These are phyloP conservation scores for Apiospora aurea DNA, from an alignment of 2,329 filamentous ascomycete genomes.

Conservation along the genomic window DNA sequence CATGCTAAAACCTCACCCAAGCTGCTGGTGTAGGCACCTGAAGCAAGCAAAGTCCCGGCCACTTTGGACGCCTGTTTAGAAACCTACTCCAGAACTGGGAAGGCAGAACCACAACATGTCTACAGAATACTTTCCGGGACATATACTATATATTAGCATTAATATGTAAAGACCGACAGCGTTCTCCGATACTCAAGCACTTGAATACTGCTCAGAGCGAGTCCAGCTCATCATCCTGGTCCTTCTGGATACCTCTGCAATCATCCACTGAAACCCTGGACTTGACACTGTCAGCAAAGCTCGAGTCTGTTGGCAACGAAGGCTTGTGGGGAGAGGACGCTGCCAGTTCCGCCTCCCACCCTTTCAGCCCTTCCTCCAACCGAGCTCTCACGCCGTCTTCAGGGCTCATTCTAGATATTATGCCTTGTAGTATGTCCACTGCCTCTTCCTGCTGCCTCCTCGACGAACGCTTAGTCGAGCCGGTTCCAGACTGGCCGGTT, in stretches of 20 bases:
- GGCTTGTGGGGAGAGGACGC: background rate
- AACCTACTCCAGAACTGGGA: too few species aligned
- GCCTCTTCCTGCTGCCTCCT: background rate
- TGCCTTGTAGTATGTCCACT: background rate
- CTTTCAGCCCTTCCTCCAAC: background rate
- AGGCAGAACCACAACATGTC: too few species aligned
- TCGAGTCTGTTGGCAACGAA: background rate
- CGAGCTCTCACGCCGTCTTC: background rate
- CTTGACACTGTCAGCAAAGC: background rate
- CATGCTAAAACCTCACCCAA: too few species aligned
- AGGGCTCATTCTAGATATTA: background rate
- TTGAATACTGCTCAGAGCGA: background rate
- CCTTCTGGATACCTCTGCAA: background rate
- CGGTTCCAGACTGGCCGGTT: background rate
- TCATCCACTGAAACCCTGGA: background rate
- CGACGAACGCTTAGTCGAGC: background rate
- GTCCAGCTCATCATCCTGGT: too few species aligned
- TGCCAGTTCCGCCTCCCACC: background rate
- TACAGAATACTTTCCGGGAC: too few species aligned
- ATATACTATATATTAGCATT: too few species aligned
- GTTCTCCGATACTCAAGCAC: too few species aligned
- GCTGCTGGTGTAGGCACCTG: too few species aligned
- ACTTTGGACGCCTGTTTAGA: too few species aligned
- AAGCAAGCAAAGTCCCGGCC: too few species aligned
- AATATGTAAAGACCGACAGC: too few species aligned